Evolutionary conservation across 2,329 filamentous ascomycete genomes (phyloP).

Genomic region (Trichoderma cornu-damae): DNA sequence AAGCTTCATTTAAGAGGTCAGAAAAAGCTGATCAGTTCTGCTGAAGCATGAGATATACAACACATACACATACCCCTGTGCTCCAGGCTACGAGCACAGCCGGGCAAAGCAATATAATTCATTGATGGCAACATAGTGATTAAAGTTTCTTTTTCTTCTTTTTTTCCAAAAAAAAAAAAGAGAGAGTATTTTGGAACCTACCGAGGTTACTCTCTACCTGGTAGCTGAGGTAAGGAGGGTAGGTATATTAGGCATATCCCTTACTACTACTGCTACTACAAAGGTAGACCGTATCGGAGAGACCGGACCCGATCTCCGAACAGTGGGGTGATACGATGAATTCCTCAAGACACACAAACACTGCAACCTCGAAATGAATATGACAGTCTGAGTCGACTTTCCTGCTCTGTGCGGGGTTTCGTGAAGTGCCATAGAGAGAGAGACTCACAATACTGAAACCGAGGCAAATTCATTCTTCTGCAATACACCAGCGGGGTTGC

Average conservation of each 20-base stretch:
- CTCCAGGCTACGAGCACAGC: not conserved
- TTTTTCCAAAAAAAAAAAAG: too few species aligned
- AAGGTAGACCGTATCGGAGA: not conserved
- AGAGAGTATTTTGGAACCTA: too few species aligned
- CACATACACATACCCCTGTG: not conserved
- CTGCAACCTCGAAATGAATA: too few species aligned
- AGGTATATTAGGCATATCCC: too few species aligned
- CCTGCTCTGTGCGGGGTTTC: not conserved
- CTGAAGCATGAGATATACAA: not conserved
- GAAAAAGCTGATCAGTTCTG: not conserved
- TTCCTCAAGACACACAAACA: too few species aligned
- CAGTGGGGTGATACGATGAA: too few species aligned
- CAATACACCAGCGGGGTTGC: not conserved
- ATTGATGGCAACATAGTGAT: not conserved
- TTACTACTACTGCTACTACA: constrained; percentile 1
- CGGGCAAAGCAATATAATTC: not conserved
- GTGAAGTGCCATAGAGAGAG: not conserved
- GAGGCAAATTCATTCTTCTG: not conserved
- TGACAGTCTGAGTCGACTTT: too few species aligned
- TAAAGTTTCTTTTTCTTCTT: too few species aligned
- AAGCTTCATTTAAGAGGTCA: not conserved
- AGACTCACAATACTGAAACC: not conserved
- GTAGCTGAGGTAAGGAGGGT: too few species aligned
- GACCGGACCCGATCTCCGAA: constrained; percentile 10
- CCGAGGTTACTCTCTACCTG: too few species aligned